Base-by-base conservation (phyloP, 2,329 filamentous ascomycete genomes). In the Fusarium pseudograminearum region DNA sequence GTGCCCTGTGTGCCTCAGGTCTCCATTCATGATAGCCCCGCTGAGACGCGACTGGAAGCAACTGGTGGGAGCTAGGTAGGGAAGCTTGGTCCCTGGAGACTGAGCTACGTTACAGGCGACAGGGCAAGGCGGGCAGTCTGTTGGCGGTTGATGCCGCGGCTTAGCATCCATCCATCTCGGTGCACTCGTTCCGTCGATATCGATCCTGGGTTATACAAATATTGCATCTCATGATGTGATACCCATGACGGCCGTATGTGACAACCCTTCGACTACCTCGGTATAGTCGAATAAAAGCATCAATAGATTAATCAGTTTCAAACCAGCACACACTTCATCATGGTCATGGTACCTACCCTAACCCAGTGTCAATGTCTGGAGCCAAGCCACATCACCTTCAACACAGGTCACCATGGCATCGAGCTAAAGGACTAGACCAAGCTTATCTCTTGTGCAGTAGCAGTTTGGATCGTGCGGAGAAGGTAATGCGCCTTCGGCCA, bases 361-460 rank as follows among this genome's bases (percentile, higher is more conserved):
- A 59, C 55, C 56, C 38, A 52, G 51, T n/a, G 50, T 24, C 40
- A 51, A 47, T 58, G 63, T 70, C 47, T 61, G 48, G 42, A 65
- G 67, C 63, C 64, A 72, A 72, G 70, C 70, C 70, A 72, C 16
- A 46, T 55, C 48, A 48, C 54, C 46, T 66, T 34, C 31, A 45
- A 34, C 52, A 64, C 36, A 57, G 46, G 54, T 64, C 61, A 60
- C 45, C 44, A 61, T 66, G 53, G 56, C 38, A 71, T 70, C 24
- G 40, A 66, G 54, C 66, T 67, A 58, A 67, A 63, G 48, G 34
- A 68, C 63, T 64, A 72, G 60, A 53, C 20, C 38, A 58, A 65
- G 73, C 73, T 75, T 74, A 74, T 75, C 72, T 74, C 57, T 64
- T 61, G 59, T 41, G 28, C 24, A 20, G 44, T 61, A 71, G 59